A percentile compares a stretch with the other conserved stretches of the same genome.
These are phyloP conservation scores for Zoysia pacifica DNA, from an alignment of 176 grass and related monocot species.

Conservation along the genomic window DNA sequence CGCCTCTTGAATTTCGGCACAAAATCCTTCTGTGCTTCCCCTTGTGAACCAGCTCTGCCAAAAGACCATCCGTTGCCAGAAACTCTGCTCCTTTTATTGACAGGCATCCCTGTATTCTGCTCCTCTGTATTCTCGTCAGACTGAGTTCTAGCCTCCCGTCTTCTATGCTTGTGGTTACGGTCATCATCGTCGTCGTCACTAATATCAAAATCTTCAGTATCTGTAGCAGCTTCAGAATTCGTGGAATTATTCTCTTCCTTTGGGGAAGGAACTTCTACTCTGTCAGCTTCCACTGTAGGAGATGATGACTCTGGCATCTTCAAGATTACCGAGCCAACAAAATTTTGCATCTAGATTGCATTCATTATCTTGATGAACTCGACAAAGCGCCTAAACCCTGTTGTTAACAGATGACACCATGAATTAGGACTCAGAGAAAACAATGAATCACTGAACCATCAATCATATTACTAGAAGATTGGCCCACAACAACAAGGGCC, in stretches of 20 bases:
- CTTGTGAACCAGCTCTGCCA: conserved; percentile 46
- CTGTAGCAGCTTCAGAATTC: conserved; percentile 65
- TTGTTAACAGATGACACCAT: conserved; percentile 21
- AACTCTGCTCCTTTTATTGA: conserved; percentile 58
- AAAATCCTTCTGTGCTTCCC: conserved; percentile 52
- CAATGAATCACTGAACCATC: conserved; percentile 7
- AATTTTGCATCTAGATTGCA: conserved; percentile 40
- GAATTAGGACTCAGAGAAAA: conserved; percentile 22
- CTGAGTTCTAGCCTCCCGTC: conserved; percentile 62
- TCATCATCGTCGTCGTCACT: conserved; percentile 88
- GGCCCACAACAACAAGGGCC: conserved; percentile 24
- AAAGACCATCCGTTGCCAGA: conserved; percentile 46
- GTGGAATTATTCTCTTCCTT: conserved; percentile 71
- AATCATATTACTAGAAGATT: conserved; percentile 10
- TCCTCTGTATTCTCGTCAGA: conserved; percentile 60
- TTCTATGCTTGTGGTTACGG: conserved; percentile 95
- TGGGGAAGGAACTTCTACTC: conserved; percentile 52
- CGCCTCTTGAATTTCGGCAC: conserved; percentile 66
- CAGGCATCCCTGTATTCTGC: conserved; percentile 42
- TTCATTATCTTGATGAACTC: conserved; percentile 25
- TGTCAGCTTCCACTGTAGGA: conserved; percentile 41
- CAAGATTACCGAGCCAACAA: conserved; percentile 28
- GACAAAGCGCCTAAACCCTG: not conserved
- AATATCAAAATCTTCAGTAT: conserved; percentile 66
- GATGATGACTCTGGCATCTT: conserved; percentile 58